These are phyloP conservation scores for Ophiostoma tasmaniense DNA, from an alignment of 2,329 filamentous ascomycete species.

Conservation along the genomic window DNA sequence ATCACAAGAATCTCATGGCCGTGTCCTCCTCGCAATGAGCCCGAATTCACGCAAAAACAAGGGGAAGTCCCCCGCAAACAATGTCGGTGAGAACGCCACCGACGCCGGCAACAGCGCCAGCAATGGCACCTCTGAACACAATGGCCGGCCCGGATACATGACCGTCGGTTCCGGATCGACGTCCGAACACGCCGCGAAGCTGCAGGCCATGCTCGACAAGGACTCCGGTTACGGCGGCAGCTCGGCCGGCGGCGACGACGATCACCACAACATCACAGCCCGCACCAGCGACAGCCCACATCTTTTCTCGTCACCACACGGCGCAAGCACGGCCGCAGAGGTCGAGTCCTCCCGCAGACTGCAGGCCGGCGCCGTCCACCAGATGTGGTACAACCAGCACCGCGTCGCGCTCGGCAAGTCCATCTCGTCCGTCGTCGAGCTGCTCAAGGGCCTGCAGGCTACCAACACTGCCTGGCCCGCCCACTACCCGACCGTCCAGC, in stretches of 20 bases:
- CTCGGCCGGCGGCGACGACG: conserved; percentile 51
- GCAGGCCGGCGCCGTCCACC: conserved; percentile 77
- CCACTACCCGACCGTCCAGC: conserved; percentile 81
- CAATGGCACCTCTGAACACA: conserved; percentile 15
- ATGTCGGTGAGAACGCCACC: conserved; percentile 10
- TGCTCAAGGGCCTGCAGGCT: conserved; percentile 70
- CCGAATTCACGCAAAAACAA: conserved; percentile 15
- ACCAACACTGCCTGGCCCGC: conserved; percentile 91
- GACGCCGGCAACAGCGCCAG: conserved; percentile 23
- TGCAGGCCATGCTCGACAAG: conserved; percentile 72
- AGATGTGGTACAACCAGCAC: conserved; percentile 92
- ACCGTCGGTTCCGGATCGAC: conserved; percentile 77
- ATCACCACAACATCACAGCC: conserved; percentile 24
- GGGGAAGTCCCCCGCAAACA: conserved; percentile 12
- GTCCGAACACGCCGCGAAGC: conserved; percentile 69
- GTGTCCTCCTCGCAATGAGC: conserved; percentile 10
- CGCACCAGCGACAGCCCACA: conserved; percentile 39
- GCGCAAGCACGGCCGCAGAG: conserved; percentile 22
- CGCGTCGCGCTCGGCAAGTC: conserved; percentile 77
- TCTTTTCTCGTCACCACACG: conserved; percentile 32
- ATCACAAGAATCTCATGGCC: conserved; percentile 6
- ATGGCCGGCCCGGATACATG: conserved; percentile 51
- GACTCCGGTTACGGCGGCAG: conserved; percentile 93
- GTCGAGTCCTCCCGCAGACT: conserved; percentile 56
- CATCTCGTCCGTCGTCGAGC: conserved; percentile 78